Evolutionary conservation across 2,329 filamentous ascomycete genomes (phyloP).

Genomic region (Paramyrothecium roridum): DNA sequence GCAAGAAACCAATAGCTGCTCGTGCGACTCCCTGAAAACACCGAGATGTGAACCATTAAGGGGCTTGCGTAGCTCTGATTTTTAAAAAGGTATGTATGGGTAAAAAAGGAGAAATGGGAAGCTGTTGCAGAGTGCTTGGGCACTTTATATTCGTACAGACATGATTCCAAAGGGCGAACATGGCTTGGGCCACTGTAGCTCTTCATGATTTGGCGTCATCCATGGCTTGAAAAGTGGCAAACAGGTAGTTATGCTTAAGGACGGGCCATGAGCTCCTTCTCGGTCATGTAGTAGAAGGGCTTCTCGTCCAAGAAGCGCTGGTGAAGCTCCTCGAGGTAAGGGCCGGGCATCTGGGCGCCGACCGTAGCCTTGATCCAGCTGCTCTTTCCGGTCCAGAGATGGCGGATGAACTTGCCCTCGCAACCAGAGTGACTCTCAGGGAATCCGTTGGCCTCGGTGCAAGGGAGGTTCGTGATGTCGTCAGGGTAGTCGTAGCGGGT

Average conservation of each 20-base stretch:
- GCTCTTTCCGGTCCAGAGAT: slow-evolving; percentile 40
- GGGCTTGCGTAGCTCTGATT: background rate
- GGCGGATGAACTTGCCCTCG: slow-evolving; percentile 37
- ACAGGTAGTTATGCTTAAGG: background rate
- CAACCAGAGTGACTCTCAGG: slow-evolving; percentile 34
- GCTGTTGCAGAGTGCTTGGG: background rate
- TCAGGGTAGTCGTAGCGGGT: slow-evolving; percentile 38
- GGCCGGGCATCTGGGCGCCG: slow-evolving; percentile 32
- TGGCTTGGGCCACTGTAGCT: no score
- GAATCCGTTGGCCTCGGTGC: slow-evolving; percentile 41
- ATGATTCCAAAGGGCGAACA: background rate
- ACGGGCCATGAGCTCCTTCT: slow-evolving; percentile 26
- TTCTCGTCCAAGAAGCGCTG: slow-evolving; percentile 29
- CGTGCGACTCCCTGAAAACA: background rate
- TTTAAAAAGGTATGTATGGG: background rate
- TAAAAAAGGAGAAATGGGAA: background rate
- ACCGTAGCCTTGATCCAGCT: slow-evolving; percentile 35
- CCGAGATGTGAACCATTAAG: background rate
- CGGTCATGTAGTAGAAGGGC: slow-evolving; percentile 29
- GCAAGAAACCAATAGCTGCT: background rate
- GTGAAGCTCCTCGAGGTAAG: slow-evolving; percentile 31
- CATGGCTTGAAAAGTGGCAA: no score
- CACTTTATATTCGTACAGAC: background rate
- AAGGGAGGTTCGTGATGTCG: slow-evolving; percentile 36
- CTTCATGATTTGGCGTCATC: no score